Percentiles rank a stretch among this genome's conserved stretches.
Evolutionary conservation across 495 filamentous ascomycete genomes (phyloP).

Genomic region (Aspergillus baeticus): DNA sequence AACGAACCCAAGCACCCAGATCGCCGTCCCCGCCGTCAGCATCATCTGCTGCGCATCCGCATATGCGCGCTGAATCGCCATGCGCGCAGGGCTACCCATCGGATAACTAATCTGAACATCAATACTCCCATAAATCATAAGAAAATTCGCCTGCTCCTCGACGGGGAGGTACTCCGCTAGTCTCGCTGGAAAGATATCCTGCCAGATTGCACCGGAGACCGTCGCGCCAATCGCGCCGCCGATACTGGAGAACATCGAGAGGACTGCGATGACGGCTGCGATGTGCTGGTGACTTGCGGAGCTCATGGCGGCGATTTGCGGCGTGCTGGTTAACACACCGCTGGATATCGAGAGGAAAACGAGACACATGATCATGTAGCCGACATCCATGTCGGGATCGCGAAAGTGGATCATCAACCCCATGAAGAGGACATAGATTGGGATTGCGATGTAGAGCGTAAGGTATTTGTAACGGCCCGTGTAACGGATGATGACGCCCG

Average conservation of each 20-base stretch:
- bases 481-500: slow-evolving; percentile 40
- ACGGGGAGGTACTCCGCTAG: slow-evolving; percentile 57
- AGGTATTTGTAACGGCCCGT: slow-evolving; percentile 55
- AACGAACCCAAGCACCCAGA: slow-evolving; percentile 26
- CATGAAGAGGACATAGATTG: slow-evolving; percentile 51
- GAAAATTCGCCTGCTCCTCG: slow-evolving; percentile 17
- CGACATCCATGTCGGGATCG: slow-evolving; percentile 50
- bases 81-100: slow-evolving; percentile 44
- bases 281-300: slow-evolving; percentile 61
- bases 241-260: slow-evolving; percentile 57
- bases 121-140: slow-evolving; percentile 48
- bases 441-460: slow-evolving; percentile 50
- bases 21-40: slow-evolving; percentile 42
- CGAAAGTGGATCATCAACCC: slow-evolving; percentile 69
- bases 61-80: slow-evolving; percentile 56
- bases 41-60: slow-evolving; percentile 52
- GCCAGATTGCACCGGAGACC: slow-evolving; percentile 33
- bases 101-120: slow-evolving; percentile 32
- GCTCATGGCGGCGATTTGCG: slow-evolving; percentile 67
- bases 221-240: slow-evolving; percentile 64
- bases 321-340: slow-evolving; percentile 55
- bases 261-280: slow-evolving; percentile 63
- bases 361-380: slow-evolving; percentile 68
- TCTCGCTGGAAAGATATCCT: background rate
- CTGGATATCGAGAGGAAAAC: slow-evolving; percentile 67